Conservation (phyloP, 2,329 filamentous ascomycete species). For the Furcasterigmium furcatum region DNA sequence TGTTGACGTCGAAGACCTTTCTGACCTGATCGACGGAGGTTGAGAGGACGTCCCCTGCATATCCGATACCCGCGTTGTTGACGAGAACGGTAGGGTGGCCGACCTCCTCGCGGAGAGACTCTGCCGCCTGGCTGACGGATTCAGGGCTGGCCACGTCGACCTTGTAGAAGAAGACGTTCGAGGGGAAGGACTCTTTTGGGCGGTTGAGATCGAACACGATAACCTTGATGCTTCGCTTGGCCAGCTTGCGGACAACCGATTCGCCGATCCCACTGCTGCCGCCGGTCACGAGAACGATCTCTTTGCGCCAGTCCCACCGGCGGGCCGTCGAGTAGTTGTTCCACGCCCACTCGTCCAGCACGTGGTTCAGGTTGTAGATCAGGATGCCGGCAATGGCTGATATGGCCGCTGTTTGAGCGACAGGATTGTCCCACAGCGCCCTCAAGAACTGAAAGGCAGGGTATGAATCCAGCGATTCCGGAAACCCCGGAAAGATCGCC, state of each 20-base stretch:
- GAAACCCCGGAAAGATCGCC: too few relatives aligned
- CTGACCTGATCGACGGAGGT: slow-evolving; percentile 37
- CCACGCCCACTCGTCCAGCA: too few relatives aligned
- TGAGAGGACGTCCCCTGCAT: slow-evolving; percentile 10
- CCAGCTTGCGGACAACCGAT: slow-evolving; percentile 6
- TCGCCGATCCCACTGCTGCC: slow-evolving; percentile 7
- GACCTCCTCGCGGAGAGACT: slow-evolving; percentile 33
- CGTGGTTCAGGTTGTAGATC: too few relatives aligned
- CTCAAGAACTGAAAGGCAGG: too few relatives aligned
- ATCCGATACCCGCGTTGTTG: slow-evolving; percentile 33
- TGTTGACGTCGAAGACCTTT: slow-evolving; percentile 44
- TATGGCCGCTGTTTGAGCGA: too few relatives aligned
- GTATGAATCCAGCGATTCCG: too few relatives aligned
- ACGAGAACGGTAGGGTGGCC: slow-evolving; percentile 29
- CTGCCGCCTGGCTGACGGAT: slow-evolving; percentile 34
- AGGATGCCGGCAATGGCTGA: too few relatives aligned
- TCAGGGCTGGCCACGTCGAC: slow-evolving; percentile 2
- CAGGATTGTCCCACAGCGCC: too few relatives aligned
- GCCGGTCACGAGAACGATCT: slow-evolving; percentile 32
- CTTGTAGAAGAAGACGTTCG: neutral
- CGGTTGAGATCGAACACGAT: slow-evolving; percentile 6
- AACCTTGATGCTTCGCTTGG: slow-evolving; percentile 8
- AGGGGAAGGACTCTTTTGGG: neutral
- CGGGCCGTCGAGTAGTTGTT: too few relatives aligned
- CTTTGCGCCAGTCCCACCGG: slow-evolving; percentile 32